Base-by-base conservation (phyloP, 441 rosid species). In the Croton setiger region DNA sequence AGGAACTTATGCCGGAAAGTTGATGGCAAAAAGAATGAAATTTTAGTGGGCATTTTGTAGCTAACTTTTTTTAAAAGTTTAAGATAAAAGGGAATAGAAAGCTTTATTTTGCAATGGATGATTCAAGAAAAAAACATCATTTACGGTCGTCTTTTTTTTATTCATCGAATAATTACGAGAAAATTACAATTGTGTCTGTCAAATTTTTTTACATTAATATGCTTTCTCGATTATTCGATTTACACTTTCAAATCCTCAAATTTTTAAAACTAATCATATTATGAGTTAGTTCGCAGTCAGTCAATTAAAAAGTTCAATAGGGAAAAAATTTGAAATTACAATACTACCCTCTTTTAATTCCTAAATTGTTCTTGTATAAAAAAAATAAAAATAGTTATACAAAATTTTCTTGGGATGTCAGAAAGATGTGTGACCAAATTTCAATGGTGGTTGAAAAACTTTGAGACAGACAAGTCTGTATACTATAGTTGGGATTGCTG, bases 401-500 rank as follows among this genome's bases (percentile, higher is more conserved):
- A 0, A 47, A 27, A 33, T 67, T 35, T 67, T 58, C 66, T 15
- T 52, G 21, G 59, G 8, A 7, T 76, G 76, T 68, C 76, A 76
- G 73, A 68, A 53, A 58, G 66, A 49, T n/a, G 27, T 6, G 63
- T 51, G 68, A 61, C 71, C 64, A 71, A 56, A 37, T 69, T 68
- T 80, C 78, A 36, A 61, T 39, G 75, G 61, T 41, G 74, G 68
- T 67, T 64, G 79, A 74, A 64, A 74, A 67, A 27, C 1, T 27
- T 13, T 17, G 51, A 60, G 54, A 64, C 66, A 74, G 74, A 64
- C 54, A 27, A 27, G 31, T 27, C 31, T 27, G n/a, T n/a, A n/a
- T n/a, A n/a, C 59, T 72, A 54, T 49, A 20, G 61, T 59, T 68
- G 80, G 80, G 76, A 73, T 71, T 73, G 77, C 74, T 52, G 63